Evolutionary conservation across 805 yeast genomes (phyloP), one percentile per base, ranked within the genome.

Genomic region (Wickerhamiella australiensis): DNA sequence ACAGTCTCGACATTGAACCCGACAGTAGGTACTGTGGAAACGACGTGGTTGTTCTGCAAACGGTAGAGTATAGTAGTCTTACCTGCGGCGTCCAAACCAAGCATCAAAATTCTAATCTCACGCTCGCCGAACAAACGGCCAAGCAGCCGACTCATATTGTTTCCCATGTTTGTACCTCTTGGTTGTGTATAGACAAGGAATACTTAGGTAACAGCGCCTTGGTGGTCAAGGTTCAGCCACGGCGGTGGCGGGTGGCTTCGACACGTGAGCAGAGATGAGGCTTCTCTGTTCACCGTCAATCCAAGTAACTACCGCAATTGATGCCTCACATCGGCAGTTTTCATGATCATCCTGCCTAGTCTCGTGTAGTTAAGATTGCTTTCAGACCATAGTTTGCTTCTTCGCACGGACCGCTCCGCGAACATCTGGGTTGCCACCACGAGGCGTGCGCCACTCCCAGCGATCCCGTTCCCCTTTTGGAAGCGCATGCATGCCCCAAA

Each of bases 1-100:
- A 85, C 85, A 3, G 90, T 82, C 65, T 85, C 95, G 45, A 85
- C 92, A 66, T 88, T 88, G 70, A 88, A 88, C 1, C 96, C 96
- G 20, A 86, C 94, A 0, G 95, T 88, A 20, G 96, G 96, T 4
- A 86, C 92, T 0, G 95, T 84, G 40, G 84, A 78, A 53, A 74
- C 74, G 71, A 75, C 63, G 54, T 77, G 84, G 52, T 88, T 87
- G 53, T 83, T 68, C 63, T 85, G 85, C 59, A 87, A 70, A 65
- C 84, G 85, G 70, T 86, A 86, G 46, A 87, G 73, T 52, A 87
- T 85, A 9, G 95, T 78, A 20, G 95, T 86, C 65, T 86, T 87
- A 45, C 96, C 96, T 3, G 96, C 95, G 57, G 87, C 85, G 62
- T 88, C 95, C 52, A 87, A 74, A 4, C 96, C 96, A 55, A 87